phyloP scores from a whole-genome alignment of 257 asterid genomes.

The Cordia subcordata region DNA sequence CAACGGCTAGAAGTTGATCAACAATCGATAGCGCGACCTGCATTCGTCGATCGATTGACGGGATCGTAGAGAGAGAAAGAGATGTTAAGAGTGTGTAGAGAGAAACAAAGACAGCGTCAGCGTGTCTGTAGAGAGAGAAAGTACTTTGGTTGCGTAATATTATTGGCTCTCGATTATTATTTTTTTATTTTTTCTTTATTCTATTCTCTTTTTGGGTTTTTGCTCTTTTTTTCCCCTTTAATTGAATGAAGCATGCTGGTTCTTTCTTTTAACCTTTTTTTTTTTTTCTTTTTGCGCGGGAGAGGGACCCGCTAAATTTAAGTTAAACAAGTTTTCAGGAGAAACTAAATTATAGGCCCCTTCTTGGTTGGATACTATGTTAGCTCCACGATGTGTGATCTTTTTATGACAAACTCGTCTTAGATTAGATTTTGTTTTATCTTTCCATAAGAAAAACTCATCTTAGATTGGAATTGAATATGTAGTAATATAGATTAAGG shows the following conservation, averaged over 20 bases:
- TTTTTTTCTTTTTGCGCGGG: neutral
- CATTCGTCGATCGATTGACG: neutral
- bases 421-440: too few relatives aligned
- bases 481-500: too few relatives aligned
- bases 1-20: neutral
- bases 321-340: neutral
- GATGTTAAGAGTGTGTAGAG: neutral
- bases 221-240: neutral
- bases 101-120: conserved; percentile 14
- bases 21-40: neutral
- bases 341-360: too few relatives aligned
- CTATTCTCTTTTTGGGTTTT: neutral
- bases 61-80: neutral
- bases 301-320: conserved; percentile 15
- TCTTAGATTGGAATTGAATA: too few relatives aligned
- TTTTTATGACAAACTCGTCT: too few relatives aligned
- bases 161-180: neutral
- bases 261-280: neutral
- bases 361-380: too few relatives aligned
- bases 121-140: neutral
- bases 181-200: too few relatives aligned
- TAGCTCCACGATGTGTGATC: too few relatives aligned
- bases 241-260: too few relatives aligned
- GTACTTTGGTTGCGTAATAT: neutral
- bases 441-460: too few relatives aligned